Evolutionary conservation across 352 stramenopile species (phyloP).

Genomic region (Pythium oligandrum): DNA sequence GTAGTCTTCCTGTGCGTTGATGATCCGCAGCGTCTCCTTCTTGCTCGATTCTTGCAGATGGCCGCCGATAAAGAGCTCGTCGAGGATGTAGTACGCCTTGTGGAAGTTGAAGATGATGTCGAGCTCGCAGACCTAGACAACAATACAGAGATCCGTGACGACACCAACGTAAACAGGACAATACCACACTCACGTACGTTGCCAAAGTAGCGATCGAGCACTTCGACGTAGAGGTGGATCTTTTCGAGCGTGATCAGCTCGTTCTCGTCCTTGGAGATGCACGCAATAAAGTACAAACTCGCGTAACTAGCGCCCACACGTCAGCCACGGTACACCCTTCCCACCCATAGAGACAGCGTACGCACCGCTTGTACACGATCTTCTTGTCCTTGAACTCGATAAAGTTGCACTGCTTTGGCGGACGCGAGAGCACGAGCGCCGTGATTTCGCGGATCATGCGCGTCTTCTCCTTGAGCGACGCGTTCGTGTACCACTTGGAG

Average conservation of each 20-base stretch:
- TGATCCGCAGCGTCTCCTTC: conserved; percentile 88
- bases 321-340: not conserved
- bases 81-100: conserved; percentile 99
- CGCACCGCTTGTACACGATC: conserved; percentile 95
- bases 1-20: conserved; percentile 87
- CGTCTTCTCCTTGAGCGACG: conserved; percentile 78
- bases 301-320: conserved; percentile 70
- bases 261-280: conserved; percentile 95
- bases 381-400: conserved; percentile 98
- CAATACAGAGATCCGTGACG: conserved; percentile 1
- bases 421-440: conserved; percentile 80
- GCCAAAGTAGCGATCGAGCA: conserved; percentile 97
- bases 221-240: conserved; percentile 98
- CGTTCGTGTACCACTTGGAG: conserved; percentile 87
- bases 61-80: conserved; percentile 99
- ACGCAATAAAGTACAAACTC: conserved; percentile 97
- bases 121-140: conserved; percentile 80
- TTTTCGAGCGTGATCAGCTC: conserved; percentile 97
- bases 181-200: conserved; percentile 51
- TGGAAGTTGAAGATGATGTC: conserved; percentile 99
- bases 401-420: conserved; percentile 89
- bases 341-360: not conserved
- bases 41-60: conserved; percentile 96
- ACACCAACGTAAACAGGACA: not conserved
- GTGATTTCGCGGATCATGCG: conserved; percentile 89